phyloP scores from a whole-genome alignment of 2,329 filamentous ascomycete genomes.

The Colletotrichum sp. region DNA sequence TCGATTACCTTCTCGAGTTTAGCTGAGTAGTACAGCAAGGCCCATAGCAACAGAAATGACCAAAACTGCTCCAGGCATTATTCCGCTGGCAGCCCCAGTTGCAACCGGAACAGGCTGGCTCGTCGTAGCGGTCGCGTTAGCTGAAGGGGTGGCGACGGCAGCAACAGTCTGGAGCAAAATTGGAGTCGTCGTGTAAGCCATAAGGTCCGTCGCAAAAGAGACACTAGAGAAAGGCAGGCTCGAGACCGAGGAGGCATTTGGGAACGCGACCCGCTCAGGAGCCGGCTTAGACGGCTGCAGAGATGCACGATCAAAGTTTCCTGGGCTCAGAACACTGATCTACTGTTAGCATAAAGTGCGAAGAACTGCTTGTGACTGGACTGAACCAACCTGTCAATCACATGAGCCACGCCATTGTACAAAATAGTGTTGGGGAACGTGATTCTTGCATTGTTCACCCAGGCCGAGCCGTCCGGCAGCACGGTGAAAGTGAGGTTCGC shows the following conservation, averaged over 20 bases:
- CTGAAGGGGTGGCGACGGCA: constrained; percentile 22
- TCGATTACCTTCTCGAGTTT: rapidly evolving
- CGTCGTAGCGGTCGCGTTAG: not conserved
- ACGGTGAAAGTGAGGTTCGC: constrained; percentile 32
- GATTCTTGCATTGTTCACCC: constrained; percentile 36
- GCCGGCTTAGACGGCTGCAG: constrained; percentile 26
- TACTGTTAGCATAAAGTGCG: not conserved
- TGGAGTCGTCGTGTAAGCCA: constrained; percentile 29
- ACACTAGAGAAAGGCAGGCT: constrained; percentile 29
- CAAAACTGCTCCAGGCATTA: not conserved
- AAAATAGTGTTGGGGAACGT: constrained; percentile 33
- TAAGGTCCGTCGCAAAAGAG: constrained; percentile 25
- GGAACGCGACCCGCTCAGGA: constrained; percentile 30
- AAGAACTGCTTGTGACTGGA: rapidly evolving
- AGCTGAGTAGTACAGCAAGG: not conserved
- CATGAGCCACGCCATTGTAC: constrained; percentile 36
- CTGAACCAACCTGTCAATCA: constrained; percentile 30
- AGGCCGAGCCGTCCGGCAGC: constrained; percentile 30
- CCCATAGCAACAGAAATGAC: not conserved
- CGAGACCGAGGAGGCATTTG: constrained; percentile 27
- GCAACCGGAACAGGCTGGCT: not conserved
- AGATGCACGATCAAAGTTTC: constrained; percentile 27
- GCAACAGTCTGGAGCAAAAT: constrained; percentile 29
- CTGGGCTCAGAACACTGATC: constrained; percentile 29
- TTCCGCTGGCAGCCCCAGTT: not conserved